Conservation (phyloP, 1,284 basidiomycete genomes). For the Sanghuangporus weigelae region DNA sequence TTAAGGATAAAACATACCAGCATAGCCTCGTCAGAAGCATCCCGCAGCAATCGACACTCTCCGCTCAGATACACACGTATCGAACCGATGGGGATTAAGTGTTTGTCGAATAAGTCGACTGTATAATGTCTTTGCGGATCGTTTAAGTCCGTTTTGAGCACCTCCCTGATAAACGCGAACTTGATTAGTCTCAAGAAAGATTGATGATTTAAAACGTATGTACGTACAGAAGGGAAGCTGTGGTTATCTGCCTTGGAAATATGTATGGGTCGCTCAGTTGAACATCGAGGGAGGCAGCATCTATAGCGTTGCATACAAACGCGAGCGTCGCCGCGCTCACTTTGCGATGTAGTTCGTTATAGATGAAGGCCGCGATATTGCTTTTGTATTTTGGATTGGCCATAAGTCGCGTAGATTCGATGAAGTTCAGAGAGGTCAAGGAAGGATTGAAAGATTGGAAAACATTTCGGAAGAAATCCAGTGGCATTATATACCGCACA, state of each 20-base stretch:
- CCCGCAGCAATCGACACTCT: neutral
- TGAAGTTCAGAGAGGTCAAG: neutral
- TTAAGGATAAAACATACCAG: neutral
- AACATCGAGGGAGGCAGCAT: neutral
- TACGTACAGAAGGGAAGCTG: neutral
- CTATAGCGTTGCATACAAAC: neutral
- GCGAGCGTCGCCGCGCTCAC: neutral
- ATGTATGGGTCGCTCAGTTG: neutral
- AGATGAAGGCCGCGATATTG: neutral
- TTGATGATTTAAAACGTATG: neutral
- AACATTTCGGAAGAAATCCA: neutral
- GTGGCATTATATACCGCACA: neutral
- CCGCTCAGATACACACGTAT: neutral
- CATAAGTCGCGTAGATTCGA: neutral
- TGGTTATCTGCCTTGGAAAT: neutral
- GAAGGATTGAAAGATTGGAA: neutral
- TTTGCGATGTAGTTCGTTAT: neutral
- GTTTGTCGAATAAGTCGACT: neutral
- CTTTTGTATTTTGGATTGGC: neutral
- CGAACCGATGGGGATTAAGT: neutral
- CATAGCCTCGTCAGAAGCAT: constrained; percentile 1
- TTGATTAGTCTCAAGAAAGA: neutral
- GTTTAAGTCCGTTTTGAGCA: neutral
- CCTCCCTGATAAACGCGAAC: neutral
- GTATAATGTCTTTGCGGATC: neutral